These are phyloP conservation scores for Oryza meyeriana DNA, from an alignment of 176 grass and related monocot genomes.

Conservation along the genomic window DNA sequence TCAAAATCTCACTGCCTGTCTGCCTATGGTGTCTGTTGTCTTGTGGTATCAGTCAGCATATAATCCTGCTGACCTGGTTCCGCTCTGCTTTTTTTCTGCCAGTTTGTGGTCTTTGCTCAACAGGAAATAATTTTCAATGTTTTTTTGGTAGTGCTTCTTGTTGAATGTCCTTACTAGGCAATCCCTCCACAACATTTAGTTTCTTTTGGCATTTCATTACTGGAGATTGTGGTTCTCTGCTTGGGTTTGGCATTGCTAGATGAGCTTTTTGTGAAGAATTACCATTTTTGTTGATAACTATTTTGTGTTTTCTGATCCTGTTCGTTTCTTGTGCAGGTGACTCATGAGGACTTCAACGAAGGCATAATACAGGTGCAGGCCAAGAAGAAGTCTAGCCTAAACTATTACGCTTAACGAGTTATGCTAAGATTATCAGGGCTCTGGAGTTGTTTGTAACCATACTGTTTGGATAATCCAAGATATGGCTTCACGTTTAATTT, in stretches of 20 bases:
- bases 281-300: neutral
- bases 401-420: conserved; percentile 77
- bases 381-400: conserved; percentile 90
- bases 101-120: neutral
- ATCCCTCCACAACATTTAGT: neutral
- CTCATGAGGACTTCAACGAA: conserved; percentile 89
- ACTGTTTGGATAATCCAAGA: conserved; percentile 6
- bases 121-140: neutral
- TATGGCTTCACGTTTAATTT: neutral
- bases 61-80: neutral
- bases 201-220: neutral
- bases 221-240: neutral
- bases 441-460: conserved; percentile 8
- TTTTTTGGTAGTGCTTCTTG: neutral
- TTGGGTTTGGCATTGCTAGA: neutral
- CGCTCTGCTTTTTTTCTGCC: neutral
- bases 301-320: neutral
- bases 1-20: neutral
- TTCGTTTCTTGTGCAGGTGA: conserved; percentile 45
- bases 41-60: neutral
- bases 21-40: neutral
- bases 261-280: neutral
- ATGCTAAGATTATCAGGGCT: neutral
- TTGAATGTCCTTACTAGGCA: neutral
- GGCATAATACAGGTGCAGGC: conserved; percentile 89